Base-by-base conservation (phyloP, 176 grass and related monocot species). In the Tillandsia leiboldiana region DNA sequence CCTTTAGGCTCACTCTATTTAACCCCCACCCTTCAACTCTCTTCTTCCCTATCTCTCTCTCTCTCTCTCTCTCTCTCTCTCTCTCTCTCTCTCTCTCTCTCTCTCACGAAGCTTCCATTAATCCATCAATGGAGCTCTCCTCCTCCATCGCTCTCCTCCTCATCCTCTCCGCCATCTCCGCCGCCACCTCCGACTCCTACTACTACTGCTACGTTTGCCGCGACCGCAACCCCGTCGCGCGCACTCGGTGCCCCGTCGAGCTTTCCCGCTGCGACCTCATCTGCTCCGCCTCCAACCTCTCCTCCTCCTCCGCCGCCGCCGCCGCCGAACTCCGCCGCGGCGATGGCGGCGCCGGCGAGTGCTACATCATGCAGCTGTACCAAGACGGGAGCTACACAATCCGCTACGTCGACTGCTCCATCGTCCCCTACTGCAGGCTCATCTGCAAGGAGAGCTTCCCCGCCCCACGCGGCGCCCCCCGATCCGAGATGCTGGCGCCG, bases 21-120 rank as follows among this genome's bases (percentile, higher is more conserved):
- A 11, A 68, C 65, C 58, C 53, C 9, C 63, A 13, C 10, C 23
- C 69, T 1, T 68, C 69, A 8, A 51, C 64, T 74, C 76, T 59
- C 51, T 80, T 78, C 74, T 73, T 73, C 20, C 18, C 42, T 15
- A 8, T 10, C 24, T n/a, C 0, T 72, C 33, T 73, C 77, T 77
- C 77, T 84, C 72, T 88, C 82, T 51, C 76, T 52, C 67, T 51
- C 48, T 27, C 53, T 26, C 71, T 69, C 33, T 42, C 33, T 42
- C 33, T 42, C 33, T 0, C 0, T 51, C 76, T 52, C 67, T 51
- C 48, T 27, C 53, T 26, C 71, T 69, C 33, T 42, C 33, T 42
- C 33, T 42, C 33, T 0, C 0, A 4, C 4, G 29, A 33, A 33
- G 29, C 29, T 33, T 33, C 29, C 3, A 33, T 33, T 33, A 33